phyloP scores from a whole-genome alignment of 2,329 filamentous ascomycete genomes.

The Fusarium sp. region DNA sequence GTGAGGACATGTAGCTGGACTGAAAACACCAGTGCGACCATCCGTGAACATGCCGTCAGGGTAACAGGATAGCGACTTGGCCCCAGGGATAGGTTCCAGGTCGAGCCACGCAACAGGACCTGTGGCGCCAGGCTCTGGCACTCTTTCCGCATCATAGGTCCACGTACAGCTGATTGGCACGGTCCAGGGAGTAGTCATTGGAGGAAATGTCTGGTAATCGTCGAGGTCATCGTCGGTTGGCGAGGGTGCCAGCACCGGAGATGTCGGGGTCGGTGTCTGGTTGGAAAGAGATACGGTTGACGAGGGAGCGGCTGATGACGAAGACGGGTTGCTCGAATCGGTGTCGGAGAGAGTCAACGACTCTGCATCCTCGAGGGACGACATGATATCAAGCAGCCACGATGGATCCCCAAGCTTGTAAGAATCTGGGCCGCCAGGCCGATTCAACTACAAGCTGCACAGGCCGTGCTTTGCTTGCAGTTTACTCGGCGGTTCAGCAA shows the following conservation, averaged over 20 bases:
- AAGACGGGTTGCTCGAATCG: constrained; percentile 21
- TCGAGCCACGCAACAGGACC: constrained; percentile 54
- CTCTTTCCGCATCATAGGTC: constrained; percentile 51
- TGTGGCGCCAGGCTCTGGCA: constrained; percentile 35
- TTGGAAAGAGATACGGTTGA: constrained; percentile 23
- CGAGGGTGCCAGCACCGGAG: constrained; percentile 21
- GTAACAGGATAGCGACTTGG: constrained; percentile 55
- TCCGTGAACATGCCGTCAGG: constrained; percentile 55
- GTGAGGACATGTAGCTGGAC: constrained; percentile 54
- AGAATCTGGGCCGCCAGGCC: constrained; percentile 21
- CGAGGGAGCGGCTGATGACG: constrained; percentile 33
- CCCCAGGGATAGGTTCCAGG: constrained; percentile 50
- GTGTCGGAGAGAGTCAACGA: constrained; percentile 6
- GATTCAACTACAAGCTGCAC: constrained; percentile 34
- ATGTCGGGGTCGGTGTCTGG: constrained; percentile 30
- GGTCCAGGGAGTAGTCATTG: constrained; percentile 54
- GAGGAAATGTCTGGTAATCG: constrained; percentile 45
- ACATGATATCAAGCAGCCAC: constrained; percentile 28
- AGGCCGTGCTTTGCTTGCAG: constrained; percentile 33
- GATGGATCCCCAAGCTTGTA: constrained; percentile 9
- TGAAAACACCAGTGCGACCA: constrained; percentile 53
- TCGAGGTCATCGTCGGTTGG: constrained; percentile 38
- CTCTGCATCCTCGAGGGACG: constrained; percentile 27
- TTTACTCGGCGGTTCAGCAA: constrained; percentile 37
- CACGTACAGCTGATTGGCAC: constrained; percentile 53